Evolutionary conservation across 2,329 filamentous ascomycete species (phyloP), one percentile per base, ranked within the genome.

Genomic region (Monosporascus sp.): DNA sequence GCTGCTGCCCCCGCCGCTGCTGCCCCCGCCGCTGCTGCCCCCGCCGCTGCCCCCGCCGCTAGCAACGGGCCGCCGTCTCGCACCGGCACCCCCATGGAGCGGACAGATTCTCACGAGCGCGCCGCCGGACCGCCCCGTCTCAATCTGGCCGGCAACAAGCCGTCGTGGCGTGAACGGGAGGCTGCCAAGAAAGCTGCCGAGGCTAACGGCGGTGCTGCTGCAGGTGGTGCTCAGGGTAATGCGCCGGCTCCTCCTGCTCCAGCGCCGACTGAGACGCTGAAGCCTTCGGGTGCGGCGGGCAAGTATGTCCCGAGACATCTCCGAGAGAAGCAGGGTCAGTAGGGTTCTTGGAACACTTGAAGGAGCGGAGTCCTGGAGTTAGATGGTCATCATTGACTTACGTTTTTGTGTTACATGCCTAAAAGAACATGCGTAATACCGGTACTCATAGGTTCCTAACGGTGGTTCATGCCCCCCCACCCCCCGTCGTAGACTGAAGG

Each of bases 131-230:
- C 84, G 47, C 86, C 86, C 40, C 80, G 78, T 57, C 76, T 91
- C 57, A 70, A 76, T 51, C 79, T 91, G 51, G 72, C 80, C 55
- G 81, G 82, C 61, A 76, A 68, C 68, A 86, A 84, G 74, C 77
- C 84, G 52, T 82, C 79, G 63, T 91, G 88, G 88, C 85, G 88
- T 69, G 87, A 91, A 35, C 85, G 87, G 64, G 81, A 90, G 71
- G 83, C 82, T 49, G 73, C 76, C 55, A 78, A 65, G 65, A 62
- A 64, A 63, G 67, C 73, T 37, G 62, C 66, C 9, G 65, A 61
- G 16, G 64, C 65, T n/a, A 63, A 63, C 14, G 57, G 62, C 44
- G 59, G 65, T 50, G 68, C 70, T 49, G 49, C 62, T 43, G 55
- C 31, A 35, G 31, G 31, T 14, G 11, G 31, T 35, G 40, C 26